A percentile compares a stretch with the other conserved stretches of the same genome.
Conservation (phyloP, 2,329 filamentous ascomycete species). For the Alternaria viburni region DNA sequence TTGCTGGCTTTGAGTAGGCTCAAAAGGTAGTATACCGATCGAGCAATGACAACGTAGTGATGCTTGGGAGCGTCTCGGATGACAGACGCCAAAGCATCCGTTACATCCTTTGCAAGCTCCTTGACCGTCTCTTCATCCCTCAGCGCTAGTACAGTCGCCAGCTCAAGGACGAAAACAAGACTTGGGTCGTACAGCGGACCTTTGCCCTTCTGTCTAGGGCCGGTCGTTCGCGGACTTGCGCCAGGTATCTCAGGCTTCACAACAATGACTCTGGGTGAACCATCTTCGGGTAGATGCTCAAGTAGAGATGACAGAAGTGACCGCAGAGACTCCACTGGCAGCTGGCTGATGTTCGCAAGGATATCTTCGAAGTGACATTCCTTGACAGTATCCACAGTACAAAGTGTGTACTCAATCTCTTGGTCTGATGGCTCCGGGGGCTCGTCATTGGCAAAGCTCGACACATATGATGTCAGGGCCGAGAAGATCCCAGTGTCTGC, state of each 20-base stretch:
- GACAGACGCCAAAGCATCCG: conserved; percentile 79
- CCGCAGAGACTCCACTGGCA: conserved; percentile 66
- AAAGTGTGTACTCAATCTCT: conserved; percentile 93
- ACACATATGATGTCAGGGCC: conserved; percentile 93
- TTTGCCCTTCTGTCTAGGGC: conserved; percentile 61
- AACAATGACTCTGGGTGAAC: conserved; percentile 78
- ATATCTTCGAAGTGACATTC: conserved; percentile 85
- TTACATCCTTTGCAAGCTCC: conserved; percentile 77
- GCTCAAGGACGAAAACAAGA: conserved; percentile 87
- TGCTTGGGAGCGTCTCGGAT: conserved; percentile 79
- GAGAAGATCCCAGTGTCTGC: conserved; percentile 88
- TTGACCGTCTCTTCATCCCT: conserved; percentile 76
- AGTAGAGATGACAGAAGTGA: conserved; percentile 76
- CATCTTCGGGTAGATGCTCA: conserved; percentile 85
- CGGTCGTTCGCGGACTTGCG: conserved; percentile 65
- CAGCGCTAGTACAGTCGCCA: conserved; percentile 82
- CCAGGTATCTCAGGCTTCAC: conserved; percentile 85
- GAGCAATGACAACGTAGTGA: conserved; percentile 82
- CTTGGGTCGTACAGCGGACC: conserved; percentile 80
- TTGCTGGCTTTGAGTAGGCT: conserved; percentile 83
- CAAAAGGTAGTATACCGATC: conserved; percentile 86
- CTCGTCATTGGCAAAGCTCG: conserved; percentile 98
- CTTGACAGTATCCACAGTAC: conserved; percentile 91
- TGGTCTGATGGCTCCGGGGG: conserved; percentile 97
- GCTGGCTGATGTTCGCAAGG: conserved; percentile 77